Base-by-base conservation (phyloP, 2,329 filamentous ascomycete genomes). In the Trichoderma sp. region DNA sequence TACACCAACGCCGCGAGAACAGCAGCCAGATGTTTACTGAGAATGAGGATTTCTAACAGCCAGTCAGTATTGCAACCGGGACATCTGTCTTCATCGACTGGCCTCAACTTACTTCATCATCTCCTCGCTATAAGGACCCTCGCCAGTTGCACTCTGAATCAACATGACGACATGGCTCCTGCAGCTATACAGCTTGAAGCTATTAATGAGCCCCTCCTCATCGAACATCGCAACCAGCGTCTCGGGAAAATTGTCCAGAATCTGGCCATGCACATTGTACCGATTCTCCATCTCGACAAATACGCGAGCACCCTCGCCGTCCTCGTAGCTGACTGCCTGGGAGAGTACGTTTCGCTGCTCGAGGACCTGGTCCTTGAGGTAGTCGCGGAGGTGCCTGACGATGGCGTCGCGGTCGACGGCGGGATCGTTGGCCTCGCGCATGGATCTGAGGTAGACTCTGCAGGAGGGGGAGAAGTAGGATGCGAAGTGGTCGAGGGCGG, bases 171-270 rank as follows among this genome's bases (percentile, higher is more conserved):
- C 7, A 10, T 45, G 39, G 9, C 59, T 62, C 5, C 48, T 54
- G 39, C 59, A 62, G 9, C 59, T 28, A 5, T 62, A 62, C 14
- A 62, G 10, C 41, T 44, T 45, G 26, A 62, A 62, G 1, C n/a
- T 62, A 3, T 44, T 45, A 2, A 62, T 19, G 4, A 62, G 41
- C 7, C 59, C 59, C 26, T 62, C 59, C 2, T 54, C 59, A 24
- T 62, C 48, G 45, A 62, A 62, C 6, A 48, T 62, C 14, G 59
- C 59, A 21, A 62, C 59, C 14, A 62, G 59, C n/a, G 48, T 62
- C 59, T 62, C 59, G 7, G 39, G 48, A 19, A 52, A 62, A n/a
- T n/a, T 10, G 0, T 54, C 39, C 39, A 62, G n/a, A 12, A 54
- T 17, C 10, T 54, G n/a, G 1, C 24, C 15, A n/a, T 62, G 59